Conservation (phyloP, 495 filamentous ascomycete genomes). For the Hypoxylon lienhwacheense region DNA sequence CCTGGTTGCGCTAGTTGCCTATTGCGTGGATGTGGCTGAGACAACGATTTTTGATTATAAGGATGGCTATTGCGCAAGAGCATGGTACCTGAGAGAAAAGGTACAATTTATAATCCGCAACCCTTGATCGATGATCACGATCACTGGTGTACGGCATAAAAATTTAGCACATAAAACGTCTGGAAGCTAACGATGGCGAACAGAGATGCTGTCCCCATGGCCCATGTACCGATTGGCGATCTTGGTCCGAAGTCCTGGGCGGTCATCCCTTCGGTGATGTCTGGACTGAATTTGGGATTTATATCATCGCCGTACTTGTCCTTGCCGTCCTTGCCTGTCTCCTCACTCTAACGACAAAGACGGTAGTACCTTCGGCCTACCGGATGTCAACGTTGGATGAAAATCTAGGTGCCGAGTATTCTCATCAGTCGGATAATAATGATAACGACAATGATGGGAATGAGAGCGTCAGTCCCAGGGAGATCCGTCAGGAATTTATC, state of each 20-base stretch:
- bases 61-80: conserved; percentile 76
- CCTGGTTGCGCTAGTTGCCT: conserved; percentile 82
- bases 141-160: too few relatives aligned
- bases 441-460: conserved; percentile 39
- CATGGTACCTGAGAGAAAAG: conserved; percentile 73
- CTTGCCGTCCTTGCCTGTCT: conserved; percentile 76
- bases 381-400: conserved; percentile 88
- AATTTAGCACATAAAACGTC: too few relatives aligned
- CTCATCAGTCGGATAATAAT: conserved; percentile 41
- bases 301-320: conserved; percentile 67
- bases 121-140: too few relatives aligned
- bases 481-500: conserved; percentile 11
- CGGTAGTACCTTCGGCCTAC: conserved; percentile 84
- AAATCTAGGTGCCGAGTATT: conserved; percentile 55
- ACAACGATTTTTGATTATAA: conserved; percentile 85
- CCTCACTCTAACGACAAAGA: conserved; percentile 84
- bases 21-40: conserved; percentile 86
- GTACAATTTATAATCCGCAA: too few relatives aligned
- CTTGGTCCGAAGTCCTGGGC: conserved; percentile 71
- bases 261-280: conserved; percentile 55
- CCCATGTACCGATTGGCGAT: conserved; percentile 69
- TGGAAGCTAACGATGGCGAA: conserved; percentile 13
- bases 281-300: conserved; percentile 75
- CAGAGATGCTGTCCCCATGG: conserved; percentile 72
- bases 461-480: conserved; percentile 46